Evolutionary conservation across 2,329 filamentous ascomycete species (phyloP), one percentile per base, ranked within the genome.

Genomic region (Alternaria ventricosa): DNA sequence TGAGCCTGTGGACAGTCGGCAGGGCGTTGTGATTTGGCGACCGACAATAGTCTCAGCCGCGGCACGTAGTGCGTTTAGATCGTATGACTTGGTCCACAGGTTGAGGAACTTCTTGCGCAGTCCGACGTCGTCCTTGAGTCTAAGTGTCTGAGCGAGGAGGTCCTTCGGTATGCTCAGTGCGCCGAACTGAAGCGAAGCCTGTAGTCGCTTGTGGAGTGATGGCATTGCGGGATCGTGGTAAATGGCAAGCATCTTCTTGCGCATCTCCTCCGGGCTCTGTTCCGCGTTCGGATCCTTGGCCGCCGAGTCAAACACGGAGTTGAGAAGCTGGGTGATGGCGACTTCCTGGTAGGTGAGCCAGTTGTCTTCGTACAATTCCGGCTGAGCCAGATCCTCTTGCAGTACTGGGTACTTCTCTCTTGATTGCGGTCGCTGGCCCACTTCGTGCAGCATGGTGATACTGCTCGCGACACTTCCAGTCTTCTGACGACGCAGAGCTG

Each of bases 271-370:
- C 3, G 72, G 66, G 30, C 64, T 72, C 69, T 70, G 76, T 15
- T 79, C 75, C 7, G 63, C 65, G 33, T 75, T 74, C 4, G 69
- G 65, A 55, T 72, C 66, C 41, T 65, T 70, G 44, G 51, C 67
- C 0, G 79, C 75, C 5, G 80, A 74, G 36, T 83, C 76, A 68
- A 89, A 87, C 51, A 89, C 77, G 13, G 80, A 80, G 73, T 90
- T 90, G 50, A 87, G 75, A 7, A 90, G 79, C 71, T 89, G 87
- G 0, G 87, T 87, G 47, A 90, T 84, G 41, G 87, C 85, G 22
- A 86, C 79, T 71, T 90, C 88, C 71, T 90, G 88, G 64, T 89
- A 85, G 12, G 81, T 82, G 41, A 90, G 84, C 88, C 88, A 90
- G 60, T 85, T 82, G 49, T 89, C 87, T 70, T 90, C 87, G 72